Percentiles rank a stretch among this genome's conserved stretches.
Evolutionary conservation across 345 rosid genomes (phyloP).

Genomic region (Sisymbrium irio): DNA sequence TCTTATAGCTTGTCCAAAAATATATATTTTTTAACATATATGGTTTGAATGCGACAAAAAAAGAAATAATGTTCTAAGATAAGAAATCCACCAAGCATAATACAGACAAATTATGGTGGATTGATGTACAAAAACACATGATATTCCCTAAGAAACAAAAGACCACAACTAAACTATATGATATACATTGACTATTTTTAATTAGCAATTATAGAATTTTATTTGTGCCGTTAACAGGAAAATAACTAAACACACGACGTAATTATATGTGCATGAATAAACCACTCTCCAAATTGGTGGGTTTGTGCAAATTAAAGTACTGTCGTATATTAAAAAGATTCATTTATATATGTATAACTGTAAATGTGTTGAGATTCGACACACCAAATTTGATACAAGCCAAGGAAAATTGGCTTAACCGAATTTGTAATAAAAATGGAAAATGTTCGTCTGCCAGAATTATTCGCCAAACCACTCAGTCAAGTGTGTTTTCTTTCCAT

Average conservation of each 20-base stretch:
- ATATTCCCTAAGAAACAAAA: background rate
- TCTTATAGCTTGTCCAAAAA: slow-evolving; percentile 9
- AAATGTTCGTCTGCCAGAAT: background rate
- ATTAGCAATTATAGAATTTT: background rate
- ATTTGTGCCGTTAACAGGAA: background rate
- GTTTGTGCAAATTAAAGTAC: background rate
- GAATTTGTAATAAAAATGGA: slow-evolving; percentile 2
- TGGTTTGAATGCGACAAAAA: background rate
- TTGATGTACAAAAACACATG: slow-evolving; percentile 9
- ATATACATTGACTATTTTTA: background rate
- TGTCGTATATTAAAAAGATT: background rate
- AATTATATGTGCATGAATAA: background rate
- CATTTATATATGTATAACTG: too few species aligned
- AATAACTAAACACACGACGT: background rate
- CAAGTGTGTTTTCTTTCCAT: slow-evolving; percentile 1
- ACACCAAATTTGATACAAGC: slow-evolving; percentile 17
- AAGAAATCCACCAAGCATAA: slow-evolving; percentile 18
- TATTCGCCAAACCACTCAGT: background rate
- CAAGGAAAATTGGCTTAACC: slow-evolving; percentile 1
- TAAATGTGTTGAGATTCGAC: slow-evolving; percentile 4
- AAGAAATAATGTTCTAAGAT: background rate
- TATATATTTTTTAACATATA: background rate
- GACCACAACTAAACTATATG: background rate
- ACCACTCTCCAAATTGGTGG: background rate
- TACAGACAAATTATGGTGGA: slow-evolving; percentile 30